These are phyloP conservation scores for Mollisiaceae sp. DNA, from an alignment of 2,329 filamentous ascomycete species.

Conservation along the genomic window DNA sequence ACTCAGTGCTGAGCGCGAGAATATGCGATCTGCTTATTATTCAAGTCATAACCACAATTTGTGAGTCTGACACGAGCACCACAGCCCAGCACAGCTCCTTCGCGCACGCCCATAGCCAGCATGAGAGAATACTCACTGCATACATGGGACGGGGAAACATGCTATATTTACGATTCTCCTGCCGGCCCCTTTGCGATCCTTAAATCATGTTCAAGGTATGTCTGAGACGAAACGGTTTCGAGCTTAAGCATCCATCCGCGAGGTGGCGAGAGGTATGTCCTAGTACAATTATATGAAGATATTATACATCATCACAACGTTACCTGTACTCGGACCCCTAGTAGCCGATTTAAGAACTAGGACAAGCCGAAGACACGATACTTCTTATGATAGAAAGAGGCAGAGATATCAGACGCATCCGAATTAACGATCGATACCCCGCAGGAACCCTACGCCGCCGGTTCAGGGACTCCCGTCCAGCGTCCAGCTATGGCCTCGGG, in stretches of 20 bases:
- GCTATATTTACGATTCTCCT: constrained; percentile 11
- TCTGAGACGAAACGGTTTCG: constrained; percentile 36
- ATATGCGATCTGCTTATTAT: constrained; percentile 16
- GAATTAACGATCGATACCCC: constrained; percentile 12
- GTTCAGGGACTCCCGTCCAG: constrained; percentile 1
- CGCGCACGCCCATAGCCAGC: background rate
- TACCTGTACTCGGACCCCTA: background rate
- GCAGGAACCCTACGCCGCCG: constrained; percentile 10
- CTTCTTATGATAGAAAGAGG: background rate
- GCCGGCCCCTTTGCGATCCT: constrained; percentile 18
- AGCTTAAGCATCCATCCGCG: constrained; percentile 24
- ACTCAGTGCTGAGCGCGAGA: background rate
- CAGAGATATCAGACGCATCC: background rate
- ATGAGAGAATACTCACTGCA: background rate
- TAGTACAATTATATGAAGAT: constrained; percentile 11
- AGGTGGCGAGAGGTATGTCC: constrained; percentile 10
- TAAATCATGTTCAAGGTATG: constrained; percentile 13
- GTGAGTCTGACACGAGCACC: constrained; percentile 18
- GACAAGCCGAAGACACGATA: background rate
- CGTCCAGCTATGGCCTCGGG: constrained; percentile 10
- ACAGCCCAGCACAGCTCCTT: constrained; percentile 3
- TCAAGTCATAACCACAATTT: constrained; percentile 16
- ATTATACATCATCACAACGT: constrained; percentile 9
- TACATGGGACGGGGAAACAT: background rate
- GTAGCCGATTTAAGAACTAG: background rate